A percentile compares a stretch with the other conserved stretches of the same genome.
These are phyloP conservation scores for Acanthamoeba pearcei DNA, from an alignment of 208 protist species.

Conservation along the genomic window DNA sequence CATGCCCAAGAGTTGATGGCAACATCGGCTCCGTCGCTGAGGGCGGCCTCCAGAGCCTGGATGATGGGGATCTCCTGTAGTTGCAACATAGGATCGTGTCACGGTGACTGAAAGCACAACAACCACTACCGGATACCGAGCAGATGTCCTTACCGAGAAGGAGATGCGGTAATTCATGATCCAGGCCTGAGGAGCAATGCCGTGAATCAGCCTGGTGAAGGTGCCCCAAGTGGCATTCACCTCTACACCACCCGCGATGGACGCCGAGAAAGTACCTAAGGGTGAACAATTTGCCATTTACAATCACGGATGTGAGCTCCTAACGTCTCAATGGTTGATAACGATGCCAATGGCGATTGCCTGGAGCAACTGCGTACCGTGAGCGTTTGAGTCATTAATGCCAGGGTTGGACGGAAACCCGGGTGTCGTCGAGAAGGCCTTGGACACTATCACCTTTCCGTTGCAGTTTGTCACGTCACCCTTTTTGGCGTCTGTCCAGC, in stretches of 20 bases:
- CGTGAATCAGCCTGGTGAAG: not conserved
- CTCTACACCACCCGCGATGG: not conserved
- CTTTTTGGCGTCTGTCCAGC: not conserved
- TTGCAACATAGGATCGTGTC: not conserved
- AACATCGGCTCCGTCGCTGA: not conserved
- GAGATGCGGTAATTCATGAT: not conserved
- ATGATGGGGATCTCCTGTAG: too few relatives aligned
- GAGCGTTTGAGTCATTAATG: not conserved
- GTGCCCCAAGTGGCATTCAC: not conserved
- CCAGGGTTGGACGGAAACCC: not conserved
- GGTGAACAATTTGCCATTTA: not conserved
- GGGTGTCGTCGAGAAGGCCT: not conserved
- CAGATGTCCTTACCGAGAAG: not conserved
- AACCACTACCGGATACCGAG: not conserved
- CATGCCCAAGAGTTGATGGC: not conserved
- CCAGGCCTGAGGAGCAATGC: conserved; percentile 9
- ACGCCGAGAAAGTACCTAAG: not conserved
- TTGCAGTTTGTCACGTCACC: not conserved
- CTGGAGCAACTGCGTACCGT: not conserved
- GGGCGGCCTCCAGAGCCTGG: not conserved
- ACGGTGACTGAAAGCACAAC: not conserved
- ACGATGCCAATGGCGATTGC: not conserved
- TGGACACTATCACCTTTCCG: not conserved
- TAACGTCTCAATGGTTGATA: too few relatives aligned
- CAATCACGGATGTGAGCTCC: not conserved